Evolutionary conservation across 257 asterid species (phyloP).

Genomic region (Solanum clarkiae): DNA sequence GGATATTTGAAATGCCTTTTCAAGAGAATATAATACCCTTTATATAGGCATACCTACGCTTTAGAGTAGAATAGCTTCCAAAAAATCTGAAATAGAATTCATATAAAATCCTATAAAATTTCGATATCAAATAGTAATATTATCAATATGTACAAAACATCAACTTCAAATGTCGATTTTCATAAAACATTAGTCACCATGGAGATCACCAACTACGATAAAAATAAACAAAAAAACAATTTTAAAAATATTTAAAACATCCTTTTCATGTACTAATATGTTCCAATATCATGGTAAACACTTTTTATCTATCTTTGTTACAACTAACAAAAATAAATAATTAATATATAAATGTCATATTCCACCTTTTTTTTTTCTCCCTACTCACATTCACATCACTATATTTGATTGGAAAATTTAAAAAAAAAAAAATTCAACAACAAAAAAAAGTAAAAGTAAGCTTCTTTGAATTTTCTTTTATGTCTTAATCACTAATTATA

Average conservation of each 20-base stretch:
- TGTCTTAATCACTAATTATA: slow-evolving; percentile 1
- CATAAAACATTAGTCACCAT: background rate
- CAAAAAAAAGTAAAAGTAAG: background rate
- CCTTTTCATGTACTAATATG: slow-evolving; percentile 9
- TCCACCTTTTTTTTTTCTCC: slow-evolving; percentile 5
- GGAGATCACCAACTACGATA: background rate
- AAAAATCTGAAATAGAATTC: no score
- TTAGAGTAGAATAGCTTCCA: no score
- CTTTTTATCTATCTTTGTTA: slow-evolving; percentile 8
- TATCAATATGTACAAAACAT: background rate
- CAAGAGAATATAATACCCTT: no score
- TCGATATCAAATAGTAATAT: background rate
- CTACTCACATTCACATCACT: slow-evolving; percentile 19
- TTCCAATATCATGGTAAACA: slow-evolving; percentile 23
- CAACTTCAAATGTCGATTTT: background rate
- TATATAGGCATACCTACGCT: no score
- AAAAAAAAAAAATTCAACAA: background rate
- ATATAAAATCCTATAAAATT: no score
- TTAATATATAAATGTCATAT: slow-evolving; percentile 2
- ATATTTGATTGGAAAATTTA: background rate
- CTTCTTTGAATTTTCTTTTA: background rate
- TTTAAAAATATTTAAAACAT: background rate
- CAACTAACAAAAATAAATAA: background rate
- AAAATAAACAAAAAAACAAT: background rate
- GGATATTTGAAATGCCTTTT: no score